Percentiles rank a stretch among this genome's conserved stretches.
phyloP scores from a whole-genome alignment of 1,284 basidiomycete species.

The Cerioporus squamosus region DNA sequence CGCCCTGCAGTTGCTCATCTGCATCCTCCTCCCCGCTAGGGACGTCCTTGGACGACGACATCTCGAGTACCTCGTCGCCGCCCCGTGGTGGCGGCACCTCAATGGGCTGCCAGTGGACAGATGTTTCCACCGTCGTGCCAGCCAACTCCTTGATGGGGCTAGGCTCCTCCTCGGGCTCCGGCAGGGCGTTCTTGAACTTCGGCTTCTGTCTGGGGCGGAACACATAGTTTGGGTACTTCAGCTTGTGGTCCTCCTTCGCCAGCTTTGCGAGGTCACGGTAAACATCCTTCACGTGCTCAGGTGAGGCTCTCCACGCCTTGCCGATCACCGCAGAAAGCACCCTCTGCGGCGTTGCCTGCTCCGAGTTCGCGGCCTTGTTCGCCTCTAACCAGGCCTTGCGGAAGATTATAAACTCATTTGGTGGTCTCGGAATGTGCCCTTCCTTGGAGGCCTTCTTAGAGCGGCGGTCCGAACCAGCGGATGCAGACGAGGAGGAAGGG shows the following conservation, averaged over 20 bases:
- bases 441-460: background rate
- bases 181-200: too few relatives aligned
- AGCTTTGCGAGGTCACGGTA: background rate
- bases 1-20: too few relatives aligned
- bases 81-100: background rate
- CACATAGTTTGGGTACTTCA: background rate
- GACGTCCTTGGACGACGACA: background rate
- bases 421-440: background rate
- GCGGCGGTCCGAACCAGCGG: background rate
- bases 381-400: background rate
- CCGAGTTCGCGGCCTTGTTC: background rate
- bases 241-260: background rate
- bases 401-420: constrained; percentile 4
- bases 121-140: too few relatives aligned
- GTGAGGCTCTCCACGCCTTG: background rate
- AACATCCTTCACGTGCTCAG: background rate
- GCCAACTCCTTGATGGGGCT: too few relatives aligned
- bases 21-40: background rate
- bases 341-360: background rate
- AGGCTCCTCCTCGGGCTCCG: too few relatives aligned
- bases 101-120: too few relatives aligned
- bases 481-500: background rate
- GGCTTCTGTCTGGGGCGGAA: background rate
- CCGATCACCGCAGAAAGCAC: background rate
- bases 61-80: background rate